These are phyloP conservation scores for Populus hybrid DNA, from an alignment of 441 rosid genomes.

Conservation along the genomic window DNA sequence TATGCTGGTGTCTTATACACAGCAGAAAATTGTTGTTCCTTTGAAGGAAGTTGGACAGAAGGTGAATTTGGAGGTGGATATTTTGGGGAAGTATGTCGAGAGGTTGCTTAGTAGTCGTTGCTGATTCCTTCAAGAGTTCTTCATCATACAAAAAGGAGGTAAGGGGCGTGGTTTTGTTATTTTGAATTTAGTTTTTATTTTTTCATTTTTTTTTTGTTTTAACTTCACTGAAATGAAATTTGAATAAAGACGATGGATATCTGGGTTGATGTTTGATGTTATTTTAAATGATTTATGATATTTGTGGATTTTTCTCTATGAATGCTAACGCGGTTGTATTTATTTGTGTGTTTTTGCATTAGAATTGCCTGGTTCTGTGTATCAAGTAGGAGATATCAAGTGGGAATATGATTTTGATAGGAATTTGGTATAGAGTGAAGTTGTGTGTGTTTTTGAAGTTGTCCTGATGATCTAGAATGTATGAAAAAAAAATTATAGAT, in stretches of 20 bases:
- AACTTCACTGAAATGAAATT: background rate
- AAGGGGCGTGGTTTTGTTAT: background rate
- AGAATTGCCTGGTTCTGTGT: background rate
- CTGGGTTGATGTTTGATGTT: background rate
- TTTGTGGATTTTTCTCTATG: background rate
- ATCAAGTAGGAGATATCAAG: background rate
- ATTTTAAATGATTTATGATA: background rate
- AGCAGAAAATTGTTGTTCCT: constrained; percentile 69
- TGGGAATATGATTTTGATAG: background rate
- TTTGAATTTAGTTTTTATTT: no score
- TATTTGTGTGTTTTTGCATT: background rate
- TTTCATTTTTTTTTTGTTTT: no score
- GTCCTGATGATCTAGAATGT: background rate
- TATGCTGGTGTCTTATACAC: constrained; percentile 82
- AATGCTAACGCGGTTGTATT: background rate
- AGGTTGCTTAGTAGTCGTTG: constrained; percentile 65
- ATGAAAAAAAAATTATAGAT: background rate
- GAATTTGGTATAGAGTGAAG: background rate
- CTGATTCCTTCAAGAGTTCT: constrained; percentile 33
- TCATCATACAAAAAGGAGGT: constrained; percentile 13
- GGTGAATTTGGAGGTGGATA: constrained; percentile 89
- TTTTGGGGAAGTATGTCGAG: constrained; percentile 89
- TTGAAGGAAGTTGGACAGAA: constrained; percentile 69
- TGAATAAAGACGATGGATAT: background rate
- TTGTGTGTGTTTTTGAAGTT: background rate